Evolutionary conservation across 1,284 basidiomycete species (phyloP).

Genomic region (Anthracocystis walkeri): DNA sequence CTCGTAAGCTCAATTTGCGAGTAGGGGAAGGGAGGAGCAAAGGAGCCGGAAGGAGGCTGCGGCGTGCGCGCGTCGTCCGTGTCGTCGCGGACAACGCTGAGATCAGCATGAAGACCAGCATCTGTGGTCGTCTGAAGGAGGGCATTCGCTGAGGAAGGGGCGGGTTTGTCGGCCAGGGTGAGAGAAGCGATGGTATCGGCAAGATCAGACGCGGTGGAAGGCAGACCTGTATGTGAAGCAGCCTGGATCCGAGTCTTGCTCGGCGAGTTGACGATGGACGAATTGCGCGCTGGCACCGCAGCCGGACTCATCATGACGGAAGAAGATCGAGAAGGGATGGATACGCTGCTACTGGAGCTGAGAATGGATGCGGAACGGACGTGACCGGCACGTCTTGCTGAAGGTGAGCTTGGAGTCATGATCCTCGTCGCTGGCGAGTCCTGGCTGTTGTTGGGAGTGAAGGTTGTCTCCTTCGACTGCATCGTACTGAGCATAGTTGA

Average conservation of each 20-base stretch:
- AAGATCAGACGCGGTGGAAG: slow-evolving; percentile 43
- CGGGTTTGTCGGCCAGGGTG: slow-evolving; percentile 22
- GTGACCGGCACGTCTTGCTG: slow-evolving; percentile 25
- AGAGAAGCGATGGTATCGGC: slow-evolving; percentile 48
- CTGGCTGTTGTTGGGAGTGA: background rate
- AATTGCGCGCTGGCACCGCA: slow-evolving; percentile 34
- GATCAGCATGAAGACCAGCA: background rate
- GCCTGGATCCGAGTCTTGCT: slow-evolving; percentile 5
- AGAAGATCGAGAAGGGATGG: slow-evolving; percentile 48
- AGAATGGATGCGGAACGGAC: slow-evolving; percentile 42
- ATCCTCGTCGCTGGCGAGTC: slow-evolving; percentile 1
- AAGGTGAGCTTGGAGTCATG: slow-evolving; percentile 7
- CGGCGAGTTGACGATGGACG: slow-evolving; percentile 30
- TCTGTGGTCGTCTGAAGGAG: background rate
- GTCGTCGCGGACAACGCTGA: slow-evolving; percentile 7
- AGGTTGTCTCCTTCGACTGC: slow-evolving; percentile 10
- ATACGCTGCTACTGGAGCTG: slow-evolving; percentile 47
- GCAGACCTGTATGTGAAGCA: slow-evolving; percentile 3
- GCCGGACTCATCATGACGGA: slow-evolving; percentile 40
- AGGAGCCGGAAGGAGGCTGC: slow-evolving; percentile 11
- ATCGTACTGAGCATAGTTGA: slow-evolving; percentile 11
- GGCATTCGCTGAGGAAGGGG: background rate
- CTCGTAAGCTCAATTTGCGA: background rate
- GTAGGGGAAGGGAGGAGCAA: slow-evolving; percentile 1
- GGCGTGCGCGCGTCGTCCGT: slow-evolving; percentile 21